These are phyloP conservation scores for Pugionium cornutum DNA, from an alignment of 345 rosid species.

Conservation along the genomic window DNA sequence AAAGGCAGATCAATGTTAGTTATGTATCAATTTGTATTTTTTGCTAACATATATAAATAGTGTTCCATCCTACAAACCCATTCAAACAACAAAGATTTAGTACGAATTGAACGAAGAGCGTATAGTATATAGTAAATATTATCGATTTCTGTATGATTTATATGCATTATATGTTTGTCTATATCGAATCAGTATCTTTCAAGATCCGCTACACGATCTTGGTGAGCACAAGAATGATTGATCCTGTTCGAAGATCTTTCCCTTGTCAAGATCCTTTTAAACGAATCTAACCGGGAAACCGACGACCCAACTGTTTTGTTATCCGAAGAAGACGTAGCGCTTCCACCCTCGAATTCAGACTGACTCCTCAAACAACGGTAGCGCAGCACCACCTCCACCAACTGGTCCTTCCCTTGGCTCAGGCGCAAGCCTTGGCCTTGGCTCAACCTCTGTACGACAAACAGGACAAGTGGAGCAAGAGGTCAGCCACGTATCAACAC, in stretches of 20 bases:
- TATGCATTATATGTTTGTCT: constrained; percentile 23
- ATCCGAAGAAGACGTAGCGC: constrained; percentile 38
- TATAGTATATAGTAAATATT: constrained; percentile 9
- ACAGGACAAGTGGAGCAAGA: constrained; percentile 72
- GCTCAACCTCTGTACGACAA: constrained; percentile 77
- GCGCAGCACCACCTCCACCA: constrained; percentile 22
- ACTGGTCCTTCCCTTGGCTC: constrained; percentile 52
- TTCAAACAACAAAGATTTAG: constrained; percentile 6
- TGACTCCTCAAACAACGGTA: constrained; percentile 30
- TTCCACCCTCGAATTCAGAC: constrained; percentile 31
- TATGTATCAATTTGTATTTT: constrained; percentile 25
- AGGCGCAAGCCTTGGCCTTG: constrained; percentile 47
- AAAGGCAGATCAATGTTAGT: not conserved
- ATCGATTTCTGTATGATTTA: constrained; percentile 29
- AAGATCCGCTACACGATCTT: constrained; percentile 42
- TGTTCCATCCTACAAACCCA: constrained; percentile 16
- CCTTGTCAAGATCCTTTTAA: constrained; percentile 49
- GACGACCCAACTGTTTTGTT: constrained; percentile 43
- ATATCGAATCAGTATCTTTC: constrained; percentile 46
- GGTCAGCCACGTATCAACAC: constrained; percentile 69
- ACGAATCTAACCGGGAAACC: constrained; percentile 53
- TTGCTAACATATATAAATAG: not conserved
- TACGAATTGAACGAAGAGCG: not conserved
- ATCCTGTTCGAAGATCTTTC: constrained; percentile 58
- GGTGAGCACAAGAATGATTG: constrained; percentile 40